Evolutionary conservation across 371 early-diverging fungal genomes (phyloP).

Genomic region (Mucor sp.): DNA sequence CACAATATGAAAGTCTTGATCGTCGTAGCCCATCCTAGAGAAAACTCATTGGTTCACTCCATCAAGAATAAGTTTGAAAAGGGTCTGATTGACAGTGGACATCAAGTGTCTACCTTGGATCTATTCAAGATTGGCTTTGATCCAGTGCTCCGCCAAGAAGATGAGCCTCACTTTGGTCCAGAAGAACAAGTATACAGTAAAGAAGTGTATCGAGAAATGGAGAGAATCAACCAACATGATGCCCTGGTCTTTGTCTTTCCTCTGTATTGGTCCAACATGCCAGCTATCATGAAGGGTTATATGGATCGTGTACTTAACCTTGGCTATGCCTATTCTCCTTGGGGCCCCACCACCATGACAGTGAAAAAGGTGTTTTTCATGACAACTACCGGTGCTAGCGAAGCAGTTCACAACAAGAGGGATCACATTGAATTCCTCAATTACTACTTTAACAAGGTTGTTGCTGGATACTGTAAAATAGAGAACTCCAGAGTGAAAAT

Average conservation of each 20-base stretch:
- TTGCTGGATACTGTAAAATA: not conserved
- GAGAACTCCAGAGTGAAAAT: not conserved
- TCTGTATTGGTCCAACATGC: slow-evolving; percentile 7
- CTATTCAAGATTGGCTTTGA: not conserved
- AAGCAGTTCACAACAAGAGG: no score
- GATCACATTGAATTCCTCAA: not conserved
- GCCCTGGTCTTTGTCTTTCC: slow-evolving; percentile 3
- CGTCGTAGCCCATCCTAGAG: slow-evolving; percentile 5
- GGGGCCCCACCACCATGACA: not conserved
- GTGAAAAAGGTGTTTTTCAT: not conserved
- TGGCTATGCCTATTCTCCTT: slow-evolving; percentile 1
- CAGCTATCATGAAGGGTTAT: slow-evolving; percentile 10
- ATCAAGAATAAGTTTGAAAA: slow-evolving; percentile 4
- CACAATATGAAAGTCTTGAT: slow-evolving; percentile 6
- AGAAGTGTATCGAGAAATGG: not conserved
- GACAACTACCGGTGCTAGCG: not conserved
- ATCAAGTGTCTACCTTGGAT: slow-evolving; percentile 6
- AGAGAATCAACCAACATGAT: slow-evolving; percentile 1
- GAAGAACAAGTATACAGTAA: not conserved
- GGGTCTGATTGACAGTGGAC: not conserved
- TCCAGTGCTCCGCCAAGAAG: not conserved
- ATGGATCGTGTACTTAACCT: slow-evolving; percentile 1
- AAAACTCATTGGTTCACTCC: slow-evolving; percentile 2
- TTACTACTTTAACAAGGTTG: not conserved
- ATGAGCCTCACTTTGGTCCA: not conserved